Conservation (phyloP, 2,329 filamentous ascomycete genomes). For the Diaporthe citriasiana region DNA sequence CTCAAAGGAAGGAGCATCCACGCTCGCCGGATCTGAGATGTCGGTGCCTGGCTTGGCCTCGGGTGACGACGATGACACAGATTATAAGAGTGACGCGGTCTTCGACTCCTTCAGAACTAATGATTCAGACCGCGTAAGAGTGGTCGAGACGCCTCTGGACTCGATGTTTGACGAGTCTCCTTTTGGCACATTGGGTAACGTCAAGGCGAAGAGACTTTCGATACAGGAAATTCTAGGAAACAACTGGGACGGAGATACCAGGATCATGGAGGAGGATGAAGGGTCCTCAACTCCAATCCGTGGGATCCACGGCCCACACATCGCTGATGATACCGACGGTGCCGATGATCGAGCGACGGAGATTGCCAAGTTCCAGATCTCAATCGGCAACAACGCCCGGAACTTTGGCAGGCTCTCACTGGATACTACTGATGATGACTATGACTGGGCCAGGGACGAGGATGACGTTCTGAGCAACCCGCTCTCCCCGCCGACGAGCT, state of each 20-base stretch:
- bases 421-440: constrained; percentile 71
- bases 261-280: constrained; percentile 76
- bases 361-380: constrained; percentile 40
- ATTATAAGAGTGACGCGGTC: constrained; percentile 82
- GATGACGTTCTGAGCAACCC: constrained; percentile 67
- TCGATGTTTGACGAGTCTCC: constrained; percentile 87
- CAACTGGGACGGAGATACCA: constrained; percentile 67
- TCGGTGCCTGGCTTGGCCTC: constrained; percentile 75
- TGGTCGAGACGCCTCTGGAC: constrained; percentile 79
- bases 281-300: constrained; percentile 65
- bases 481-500: constrained; percentile 70
- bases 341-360: constrained; percentile 42
- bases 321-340: constrained; percentile 45
- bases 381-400: constrained; percentile 44
- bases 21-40: constrained; percentile 78
- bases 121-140: constrained; percentile 75
- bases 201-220: constrained; percentile 68
- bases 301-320: constrained; percentile 50
- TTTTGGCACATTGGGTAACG: constrained; percentile 67
- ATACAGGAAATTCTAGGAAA: constrained; percentile 71
- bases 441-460: constrained; percentile 74
- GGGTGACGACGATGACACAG: constrained; percentile 82
- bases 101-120: constrained; percentile 83
- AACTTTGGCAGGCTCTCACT: constrained; percentile 68
- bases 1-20: constrained; percentile 70